Evolutionary conservation across 305 asterid genomes (phyloP).

Genomic region (Fraxinus sp.): DNA sequence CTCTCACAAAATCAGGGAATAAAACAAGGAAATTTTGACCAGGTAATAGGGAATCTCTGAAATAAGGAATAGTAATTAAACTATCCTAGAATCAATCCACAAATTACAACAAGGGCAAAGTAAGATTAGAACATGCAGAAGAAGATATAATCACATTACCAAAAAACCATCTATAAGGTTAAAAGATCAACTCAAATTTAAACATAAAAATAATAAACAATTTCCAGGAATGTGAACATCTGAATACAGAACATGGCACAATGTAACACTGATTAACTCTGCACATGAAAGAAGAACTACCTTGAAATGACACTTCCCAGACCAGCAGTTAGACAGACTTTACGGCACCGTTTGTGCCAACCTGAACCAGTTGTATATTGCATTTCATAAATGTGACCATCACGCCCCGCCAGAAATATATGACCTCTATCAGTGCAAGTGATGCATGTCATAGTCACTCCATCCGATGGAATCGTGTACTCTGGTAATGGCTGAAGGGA

Average conservation of each 20-base stretch:
- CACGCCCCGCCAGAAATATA: conserved; percentile 93
- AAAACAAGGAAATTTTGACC: background rate
- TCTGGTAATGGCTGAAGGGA: conserved; percentile 89
- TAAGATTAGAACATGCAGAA: background rate
- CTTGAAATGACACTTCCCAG: conserved; percentile 87
- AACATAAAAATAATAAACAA: background rate
- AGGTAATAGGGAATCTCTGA: too few relatives aligned
- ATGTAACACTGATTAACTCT: conserved; percentile 14
- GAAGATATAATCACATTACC: conserved; percentile 8
- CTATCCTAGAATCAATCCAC: background rate
- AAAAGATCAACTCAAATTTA: background rate
- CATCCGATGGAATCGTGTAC: conserved; percentile 88
- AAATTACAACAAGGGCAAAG: background rate
- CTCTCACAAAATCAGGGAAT: background rate
- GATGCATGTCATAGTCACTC: conserved; percentile 96
- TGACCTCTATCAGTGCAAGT: conserved; percentile 83
- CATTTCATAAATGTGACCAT: conserved; percentile 90
- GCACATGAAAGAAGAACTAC: conserved; percentile 35
- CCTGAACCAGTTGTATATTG: conserved; percentile 93
- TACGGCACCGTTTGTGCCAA: conserved; percentile 92
- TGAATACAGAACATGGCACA: conserved; percentile 4
- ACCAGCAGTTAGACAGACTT: conserved; percentile 88
- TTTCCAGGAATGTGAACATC: conserved; percentile 15
- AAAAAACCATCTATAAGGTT: background rate
- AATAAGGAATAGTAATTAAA: too few relatives aligned